Evolutionary conservation across 1,139 yeast genomes (phyloP), one percentile per base, ranked within the genome.

Genomic region (Lodderomyces metapsilosis): DNA sequence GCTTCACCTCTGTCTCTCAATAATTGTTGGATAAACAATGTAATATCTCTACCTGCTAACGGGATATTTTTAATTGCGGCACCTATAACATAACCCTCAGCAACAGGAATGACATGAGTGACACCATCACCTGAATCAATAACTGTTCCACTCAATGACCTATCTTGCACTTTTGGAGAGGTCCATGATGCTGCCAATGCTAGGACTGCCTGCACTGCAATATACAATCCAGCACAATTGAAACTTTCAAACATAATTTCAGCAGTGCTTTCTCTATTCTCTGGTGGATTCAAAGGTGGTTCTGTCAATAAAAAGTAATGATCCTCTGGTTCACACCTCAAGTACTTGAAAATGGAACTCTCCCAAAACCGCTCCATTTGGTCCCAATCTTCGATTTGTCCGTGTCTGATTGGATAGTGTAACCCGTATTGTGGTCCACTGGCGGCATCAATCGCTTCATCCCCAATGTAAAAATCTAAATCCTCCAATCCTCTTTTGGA

Each of bases 291-390:
- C 56, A 94, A 78, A 23, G 99, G 99, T 12, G 99, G 99, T 68
- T 92, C 99, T 40, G 99, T 92, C 53, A 92, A 70, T 47, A 92
- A 73, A 64, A 92, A 92, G 63, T 88, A 88, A 59, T 92, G 99
- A 65, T 92, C 99, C 63, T 92, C 99, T 6, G 99, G 99, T 65
- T 92, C 98, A 62, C 98, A 89, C 64, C 97, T 81, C 56, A 92
- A 76, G 62, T 92, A 92, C 67, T 92, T 91, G 73, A 92, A 92
- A 57, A 92, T 91, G 35, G 96, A 88, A 58, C 87, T 87, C 61
- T 92, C 98, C 99, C 99, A 92, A 65, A 89, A 91, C 60, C 98
- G 77, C 65, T 92, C 99, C 99, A 92, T 92, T 61, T 92, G 97
- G 68, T 94, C 98, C 99, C 99, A 92, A 62, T 92, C 89, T 64